phyloP scores from a whole-genome alignment of 2,329 filamentous ascomycete genomes.

The Pseudogymnoascus sp. region DNA sequence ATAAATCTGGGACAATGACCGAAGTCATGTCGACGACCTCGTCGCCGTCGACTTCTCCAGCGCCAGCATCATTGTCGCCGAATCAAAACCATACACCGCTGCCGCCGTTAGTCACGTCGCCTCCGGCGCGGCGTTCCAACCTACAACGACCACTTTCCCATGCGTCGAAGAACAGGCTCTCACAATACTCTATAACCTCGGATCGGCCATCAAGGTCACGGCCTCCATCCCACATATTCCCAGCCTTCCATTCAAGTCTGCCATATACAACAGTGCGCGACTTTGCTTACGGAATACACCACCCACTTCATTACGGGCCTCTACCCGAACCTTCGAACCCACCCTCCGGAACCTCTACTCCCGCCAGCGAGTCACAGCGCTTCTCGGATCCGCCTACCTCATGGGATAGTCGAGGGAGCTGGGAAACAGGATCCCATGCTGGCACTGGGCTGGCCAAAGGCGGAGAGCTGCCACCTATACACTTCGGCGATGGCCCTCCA shows the following conservation, averaged over 20 bases:
- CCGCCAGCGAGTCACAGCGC: conserved; percentile 65
- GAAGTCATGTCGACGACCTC: conserved; percentile 51
- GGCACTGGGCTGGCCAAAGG: conserved; percentile 49
- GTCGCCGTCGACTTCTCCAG: conserved; percentile 45
- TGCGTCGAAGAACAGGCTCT: conserved; percentile 72
- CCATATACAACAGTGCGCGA: conserved; percentile 87
- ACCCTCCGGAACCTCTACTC: conserved; percentile 76
- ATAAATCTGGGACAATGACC: conserved; percentile 20
- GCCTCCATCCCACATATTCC: conserved; percentile 73
- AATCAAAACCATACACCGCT: conserved; percentile 47
- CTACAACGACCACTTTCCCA: conserved; percentile 63
- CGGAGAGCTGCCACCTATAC: conserved; percentile 70
- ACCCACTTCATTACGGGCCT: conserved; percentile 93
- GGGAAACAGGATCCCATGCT: conserved; percentile 39
- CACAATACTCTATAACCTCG: conserved; percentile 71
- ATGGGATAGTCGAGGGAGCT: conserved; percentile 63
- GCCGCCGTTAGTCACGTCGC: conserved; percentile 50
- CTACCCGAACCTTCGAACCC: conserved; percentile 62
- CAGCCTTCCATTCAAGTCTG: conserved; percentile 76
- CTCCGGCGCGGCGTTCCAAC: conserved; percentile 47
- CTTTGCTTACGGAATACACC: conserved; percentile 78
- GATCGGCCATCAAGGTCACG: conserved; percentile 58
- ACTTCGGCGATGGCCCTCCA: conserved; percentile 80
- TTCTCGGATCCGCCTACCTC: conserved; percentile 73
- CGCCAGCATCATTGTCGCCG: conserved; percentile 37